Evolutionary conservation across 768 basidiomycete genomes (phyloP).

Genomic region (Boletus reticulatus): DNA sequence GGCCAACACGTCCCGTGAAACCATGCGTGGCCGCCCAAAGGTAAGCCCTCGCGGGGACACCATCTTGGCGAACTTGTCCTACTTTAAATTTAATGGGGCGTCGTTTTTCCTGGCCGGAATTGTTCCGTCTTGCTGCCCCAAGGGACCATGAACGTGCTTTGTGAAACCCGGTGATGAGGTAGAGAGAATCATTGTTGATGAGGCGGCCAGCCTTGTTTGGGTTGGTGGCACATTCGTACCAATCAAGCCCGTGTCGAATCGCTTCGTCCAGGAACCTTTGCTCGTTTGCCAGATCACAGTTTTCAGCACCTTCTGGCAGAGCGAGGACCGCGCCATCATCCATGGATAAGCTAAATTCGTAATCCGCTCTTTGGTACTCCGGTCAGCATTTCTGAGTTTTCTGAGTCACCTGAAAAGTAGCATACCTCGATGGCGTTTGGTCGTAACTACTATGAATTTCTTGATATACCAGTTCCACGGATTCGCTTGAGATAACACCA

Average conservation of each 20-base stretch:
- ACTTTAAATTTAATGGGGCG: neutral
- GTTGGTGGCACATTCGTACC: neutral
- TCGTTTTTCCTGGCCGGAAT: neutral
- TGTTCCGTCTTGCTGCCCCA: no score
- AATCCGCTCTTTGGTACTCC: neutral
- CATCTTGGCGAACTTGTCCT: neutral
- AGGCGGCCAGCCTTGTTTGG: neutral
- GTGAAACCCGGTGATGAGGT: no score
- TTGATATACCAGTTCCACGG: neutral
- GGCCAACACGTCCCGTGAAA: neutral
- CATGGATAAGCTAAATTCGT: neutral
- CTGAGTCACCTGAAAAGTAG: neutral
- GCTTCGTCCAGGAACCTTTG: neutral
- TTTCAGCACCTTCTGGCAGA: no score
- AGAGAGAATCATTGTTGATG: neutral
- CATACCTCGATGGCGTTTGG: neutral
- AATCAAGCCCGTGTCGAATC: neutral
- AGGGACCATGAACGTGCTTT: no score
- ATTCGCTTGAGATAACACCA: neutral
- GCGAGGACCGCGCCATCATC: neutral
- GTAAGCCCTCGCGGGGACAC: neutral
- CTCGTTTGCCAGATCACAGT: neutral
- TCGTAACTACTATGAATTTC: no score
- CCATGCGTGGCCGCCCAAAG: no score
- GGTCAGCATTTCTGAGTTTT: neutral